Conservation (phyloP, 768 basidiomycete genomes). For the Tubosaeta sp. region DNA sequence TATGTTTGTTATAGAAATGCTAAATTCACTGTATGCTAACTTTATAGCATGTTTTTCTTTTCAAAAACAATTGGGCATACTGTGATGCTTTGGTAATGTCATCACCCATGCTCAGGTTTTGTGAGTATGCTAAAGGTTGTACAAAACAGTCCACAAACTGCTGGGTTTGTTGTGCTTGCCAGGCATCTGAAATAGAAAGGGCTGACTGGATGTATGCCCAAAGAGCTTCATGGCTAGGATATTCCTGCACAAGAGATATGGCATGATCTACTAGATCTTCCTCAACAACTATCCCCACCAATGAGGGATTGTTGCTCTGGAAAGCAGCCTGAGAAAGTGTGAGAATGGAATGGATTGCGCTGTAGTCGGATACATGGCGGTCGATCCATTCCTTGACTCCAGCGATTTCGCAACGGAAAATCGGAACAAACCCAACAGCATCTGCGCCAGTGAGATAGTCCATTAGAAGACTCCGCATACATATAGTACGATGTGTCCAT, state of each 20-base stretch:
- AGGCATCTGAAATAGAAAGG: constrained; percentile 1
- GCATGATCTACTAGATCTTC: constrained; percentile 37
- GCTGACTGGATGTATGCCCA: constrained; percentile 46
- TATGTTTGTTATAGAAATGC: not conserved
- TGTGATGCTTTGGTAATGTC: constrained; percentile 1
- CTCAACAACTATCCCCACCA: constrained; percentile 3
- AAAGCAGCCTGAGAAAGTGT: constrained; percentile 27
- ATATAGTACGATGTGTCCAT: constrained; percentile 59
- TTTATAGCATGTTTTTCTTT: not conserved
- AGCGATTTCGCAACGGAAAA: constrained; percentile 39
- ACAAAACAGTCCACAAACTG: constrained; percentile 17
- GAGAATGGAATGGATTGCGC: constrained; percentile 55
- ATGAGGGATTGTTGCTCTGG: constrained; percentile 1
- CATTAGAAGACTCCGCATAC: constrained; percentile 34
- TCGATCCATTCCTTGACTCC: constrained; percentile 51
- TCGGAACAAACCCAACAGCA: constrained; percentile 15
- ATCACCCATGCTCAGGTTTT: not conserved
- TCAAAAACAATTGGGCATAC: constrained; percentile 11
- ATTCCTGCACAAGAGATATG: constrained; percentile 43
- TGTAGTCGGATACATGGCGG: constrained; percentile 63
- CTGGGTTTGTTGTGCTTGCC: not conserved
- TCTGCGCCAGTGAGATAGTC: constrained; percentile 16
- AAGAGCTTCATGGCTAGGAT: constrained; percentile 57
- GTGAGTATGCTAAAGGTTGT: constrained; percentile 11
- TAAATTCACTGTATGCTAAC: not conserved